Base-by-base conservation (phyloP, 441 rosid species). In the Gossypium gossypioides region DNA sequence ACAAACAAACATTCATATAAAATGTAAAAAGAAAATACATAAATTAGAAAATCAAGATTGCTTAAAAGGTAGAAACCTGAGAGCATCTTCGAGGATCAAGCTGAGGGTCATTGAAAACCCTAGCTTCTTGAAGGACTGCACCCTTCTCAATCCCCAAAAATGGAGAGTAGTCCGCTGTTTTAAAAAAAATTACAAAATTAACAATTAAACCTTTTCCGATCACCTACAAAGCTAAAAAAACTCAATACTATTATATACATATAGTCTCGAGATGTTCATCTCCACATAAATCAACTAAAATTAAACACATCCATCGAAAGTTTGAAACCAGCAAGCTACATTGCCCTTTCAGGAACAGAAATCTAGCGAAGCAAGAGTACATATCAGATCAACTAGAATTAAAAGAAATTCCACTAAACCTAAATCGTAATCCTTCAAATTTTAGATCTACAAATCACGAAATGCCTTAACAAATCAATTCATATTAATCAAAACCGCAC, bases 91-190 rank as follows among this genome's bases (percentile, higher is more conserved):
- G 80, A 6, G 99, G 87, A 84, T 96, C 99, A 80, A 96, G 91
- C 85, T 96, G 99, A 56, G 99, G 91, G 18, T 96, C 98, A 78
- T 96, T 90, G 78, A 96, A 96, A 75, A 93, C 96, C 83, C 98
- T 88, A 58, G 96, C 97, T 74, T 96, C 99, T 81, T 96, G 99
- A 82, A 96, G 98, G 68, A 93, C 97, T 0, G 98, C 96, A 46
- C 99, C 98, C 83, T 96, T 96, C 91, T 93, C 99, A 32, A 96
- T 90, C 71, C 99, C 99, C 86, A 88, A 37, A 81, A 93, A 96
- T 1, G 98, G 99, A 72, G 99, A 96, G 81, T 87, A 96, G 65
- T 96, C 99, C 58, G 87, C 98, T 90, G 85, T 78, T 68, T 71
- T 66, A 56, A 29, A 78, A 74, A 63, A 69, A 58, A 29, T 58